These are phyloP conservation scores for Chlamydomonas sp. DNA, from an alignment of 139 green algal species.

Conservation along the genomic window DNA sequence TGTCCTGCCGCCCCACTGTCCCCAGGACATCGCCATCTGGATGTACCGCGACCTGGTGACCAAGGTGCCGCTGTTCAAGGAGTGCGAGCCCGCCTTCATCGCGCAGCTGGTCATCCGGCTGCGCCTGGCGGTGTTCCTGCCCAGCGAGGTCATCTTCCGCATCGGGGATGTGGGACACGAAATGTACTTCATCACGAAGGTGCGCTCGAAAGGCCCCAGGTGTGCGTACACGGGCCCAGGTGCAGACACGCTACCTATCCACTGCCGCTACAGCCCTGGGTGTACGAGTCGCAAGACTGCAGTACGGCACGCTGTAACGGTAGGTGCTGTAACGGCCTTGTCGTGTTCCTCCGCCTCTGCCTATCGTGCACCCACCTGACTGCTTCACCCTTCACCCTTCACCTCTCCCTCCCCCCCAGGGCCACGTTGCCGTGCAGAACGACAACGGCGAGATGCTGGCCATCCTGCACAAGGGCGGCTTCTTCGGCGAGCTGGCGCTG, in stretches of 20 bases:
- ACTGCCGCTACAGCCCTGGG: not conserved
- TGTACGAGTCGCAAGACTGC: not conserved
- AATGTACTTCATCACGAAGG: slow-evolving; percentile 75
- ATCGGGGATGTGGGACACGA: slow-evolving; percentile 69
- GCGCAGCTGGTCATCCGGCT: slow-evolving; percentile 62
- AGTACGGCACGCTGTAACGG: too few species aligned
- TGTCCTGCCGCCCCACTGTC: too few species aligned
- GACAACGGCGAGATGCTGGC: slow-evolving; percentile 62
- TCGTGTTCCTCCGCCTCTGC: too few species aligned
- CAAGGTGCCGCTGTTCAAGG: slow-evolving; percentile 69
- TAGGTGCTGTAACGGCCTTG: too few species aligned
- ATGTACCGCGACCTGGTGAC: slow-evolving; percentile 62
- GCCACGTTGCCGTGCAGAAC: slow-evolving; percentile 66
- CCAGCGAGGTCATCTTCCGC: slow-evolving; percentile 64
- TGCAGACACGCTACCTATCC: too few species aligned
- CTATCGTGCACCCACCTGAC: too few species aligned
- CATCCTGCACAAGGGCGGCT: slow-evolving; percentile 61
- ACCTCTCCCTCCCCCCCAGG: slow-evolving; percentile 29
- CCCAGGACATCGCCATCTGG: slow-evolving; percentile 57
- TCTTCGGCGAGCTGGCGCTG: slow-evolving; percentile 71
- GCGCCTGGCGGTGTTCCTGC: slow-evolving; percentile 59
- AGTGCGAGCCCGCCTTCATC: slow-evolving; percentile 66
- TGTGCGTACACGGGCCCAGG: not conserved
- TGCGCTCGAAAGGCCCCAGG: not conserved
- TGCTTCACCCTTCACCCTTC: too few species aligned